Conservation (phyloP, 1,284 basidiomycete species). For the Ceratobasidium sp. region DNA sequence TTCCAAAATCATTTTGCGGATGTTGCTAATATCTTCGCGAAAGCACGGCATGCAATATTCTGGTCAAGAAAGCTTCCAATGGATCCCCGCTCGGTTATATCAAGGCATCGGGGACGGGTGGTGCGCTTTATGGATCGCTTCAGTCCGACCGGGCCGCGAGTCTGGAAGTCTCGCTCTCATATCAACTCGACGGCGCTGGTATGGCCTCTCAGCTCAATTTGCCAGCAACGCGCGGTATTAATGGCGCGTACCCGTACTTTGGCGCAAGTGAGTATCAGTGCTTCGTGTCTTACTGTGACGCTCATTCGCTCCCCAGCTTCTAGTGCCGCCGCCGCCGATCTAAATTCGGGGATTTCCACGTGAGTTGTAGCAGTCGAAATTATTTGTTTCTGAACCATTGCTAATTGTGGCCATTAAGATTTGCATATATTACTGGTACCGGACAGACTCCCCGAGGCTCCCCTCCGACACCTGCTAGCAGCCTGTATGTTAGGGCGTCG, state of each 20-base stretch:
- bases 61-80: not conserved
- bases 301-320: too few relatives aligned
- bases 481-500: not conserved
- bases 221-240: not conserved
- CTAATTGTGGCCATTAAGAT: too few relatives aligned
- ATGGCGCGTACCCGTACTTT: not conserved
- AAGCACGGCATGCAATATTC: conserved; percentile 1
- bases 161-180: conserved; percentile 25
- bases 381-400: too few relatives aligned
- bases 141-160: not conserved
- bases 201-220: conserved; percentile 1
- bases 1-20: too few relatives aligned
- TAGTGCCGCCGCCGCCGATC: too few relatives aligned
- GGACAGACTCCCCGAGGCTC: not conserved
- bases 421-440: not conserved
- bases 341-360: too few relatives aligned
- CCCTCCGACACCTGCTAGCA: not conserved
- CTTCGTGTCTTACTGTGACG: too few relatives aligned
- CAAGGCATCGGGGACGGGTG: not conserved
- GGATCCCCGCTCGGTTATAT: not conserved
- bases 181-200: not conserved
- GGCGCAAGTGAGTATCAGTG: too few relatives aligned
- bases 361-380: too few relatives aligned
- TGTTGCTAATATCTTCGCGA: too few relatives aligned
- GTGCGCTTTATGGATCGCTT: conserved; percentile 7